A percentile compares a stretch with the other conserved stretches of the same genome.
These are phyloP conservation scores for Citrus medica DNA, from an alignment of 345 rosid genomes.

Conservation along the genomic window DNA sequence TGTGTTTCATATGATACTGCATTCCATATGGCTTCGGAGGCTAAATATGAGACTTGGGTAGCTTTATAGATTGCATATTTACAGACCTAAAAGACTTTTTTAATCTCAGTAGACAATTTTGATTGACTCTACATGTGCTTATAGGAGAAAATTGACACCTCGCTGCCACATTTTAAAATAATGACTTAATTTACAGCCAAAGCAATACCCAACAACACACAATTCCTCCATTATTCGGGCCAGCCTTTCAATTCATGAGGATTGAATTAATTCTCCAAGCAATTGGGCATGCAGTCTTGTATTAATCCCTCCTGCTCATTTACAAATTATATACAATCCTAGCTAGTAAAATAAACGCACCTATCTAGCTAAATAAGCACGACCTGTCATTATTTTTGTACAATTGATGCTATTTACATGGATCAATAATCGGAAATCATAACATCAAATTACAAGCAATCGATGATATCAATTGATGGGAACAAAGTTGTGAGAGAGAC, in stretches of 20 bases:
- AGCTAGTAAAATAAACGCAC: background rate
- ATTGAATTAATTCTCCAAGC: background rate
- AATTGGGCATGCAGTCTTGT: background rate
- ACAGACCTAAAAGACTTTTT: background rate
- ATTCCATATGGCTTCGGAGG: conserved; percentile 91
- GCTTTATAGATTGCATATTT: background rate
- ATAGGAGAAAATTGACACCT: too few relatives aligned
- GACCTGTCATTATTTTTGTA: background rate
- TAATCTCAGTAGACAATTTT: background rate
- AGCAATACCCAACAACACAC: background rate
- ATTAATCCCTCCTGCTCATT: background rate
- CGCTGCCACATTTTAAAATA: too few relatives aligned
- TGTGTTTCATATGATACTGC: conserved; percentile 76
- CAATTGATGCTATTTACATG: background rate
- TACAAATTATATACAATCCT: background rate
- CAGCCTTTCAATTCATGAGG: background rate
- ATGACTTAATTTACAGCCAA: background rate
- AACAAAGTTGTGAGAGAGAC: conserved; percentile 47
- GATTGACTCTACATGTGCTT: background rate
- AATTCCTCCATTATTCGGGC: background rate
- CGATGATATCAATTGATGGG: conserved; percentile 28
- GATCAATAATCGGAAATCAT: too few relatives aligned
- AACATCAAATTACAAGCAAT: too few relatives aligned
- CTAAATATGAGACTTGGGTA: conserved; percentile 49
- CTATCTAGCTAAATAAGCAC: background rate